Conservation (phyloP, 768 basidiomycete genomes). For the Agaricus bisporus region DNA sequence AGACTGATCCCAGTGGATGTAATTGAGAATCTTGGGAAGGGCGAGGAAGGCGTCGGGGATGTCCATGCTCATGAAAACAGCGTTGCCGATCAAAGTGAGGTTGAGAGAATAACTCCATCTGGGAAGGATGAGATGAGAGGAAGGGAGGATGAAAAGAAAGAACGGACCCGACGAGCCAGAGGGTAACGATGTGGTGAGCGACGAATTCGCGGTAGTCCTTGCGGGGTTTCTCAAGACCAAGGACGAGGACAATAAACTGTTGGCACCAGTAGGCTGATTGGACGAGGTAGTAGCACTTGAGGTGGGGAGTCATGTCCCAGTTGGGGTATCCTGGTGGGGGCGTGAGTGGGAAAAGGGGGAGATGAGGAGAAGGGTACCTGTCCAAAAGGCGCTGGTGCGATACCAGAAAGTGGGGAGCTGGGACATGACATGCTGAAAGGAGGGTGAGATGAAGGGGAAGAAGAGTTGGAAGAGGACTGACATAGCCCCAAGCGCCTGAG, state of each 20-base stretch:
- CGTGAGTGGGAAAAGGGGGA: background rate
- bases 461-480: constrained; percentile 33
- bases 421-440: constrained; percentile 69
- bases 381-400: constrained; percentile 79
- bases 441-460: constrained; percentile 4
- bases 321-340: constrained; percentile 68
- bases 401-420: constrained; percentile 84
- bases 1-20: constrained; percentile 61
- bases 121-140: constrained; percentile 8
- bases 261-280: constrained; percentile 94
- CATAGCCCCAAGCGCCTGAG: constrained; percentile 72
- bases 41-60: constrained; percentile 86
- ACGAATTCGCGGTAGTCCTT: constrained; percentile 88
- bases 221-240: constrained; percentile 89
- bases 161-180: constrained; percentile 86
- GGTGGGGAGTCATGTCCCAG: constrained; percentile 76
- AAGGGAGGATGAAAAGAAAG: background rate
- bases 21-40: constrained; percentile 82
- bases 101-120: constrained; percentile 85
- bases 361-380: constrained; percentile 36
- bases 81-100: constrained; percentile 82
- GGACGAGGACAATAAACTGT: constrained; percentile 79
- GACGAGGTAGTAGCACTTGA: constrained; percentile 92
- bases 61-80: constrained; percentile 96
- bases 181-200: constrained; percentile 86